Base-by-base conservation (phyloP, 768 basidiomycete genomes). In the Pisolithus sp. region DNA sequence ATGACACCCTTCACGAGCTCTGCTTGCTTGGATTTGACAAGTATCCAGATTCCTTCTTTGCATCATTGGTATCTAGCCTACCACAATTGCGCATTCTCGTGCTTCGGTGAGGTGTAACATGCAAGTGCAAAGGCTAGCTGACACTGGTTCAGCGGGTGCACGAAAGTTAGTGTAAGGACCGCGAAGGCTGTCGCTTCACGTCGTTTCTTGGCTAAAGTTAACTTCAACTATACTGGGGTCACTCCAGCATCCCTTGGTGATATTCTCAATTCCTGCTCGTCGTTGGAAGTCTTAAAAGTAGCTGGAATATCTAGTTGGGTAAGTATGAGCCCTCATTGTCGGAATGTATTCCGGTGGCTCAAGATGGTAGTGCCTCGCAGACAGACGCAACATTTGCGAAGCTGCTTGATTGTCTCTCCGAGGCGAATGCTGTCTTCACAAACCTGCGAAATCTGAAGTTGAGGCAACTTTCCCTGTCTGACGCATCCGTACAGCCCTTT, bases 291-390 rank as follows among this genome's bases (percentile, higher is more conserved):
- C 1, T 61, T 87, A 39, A 87, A 87, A 59, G 63, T 83, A 5
- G 82, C 85, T 4, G 82, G 80, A 5, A 75, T 86, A 49, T 64
- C 71, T 12, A 82, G 74, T 58, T 83, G 84, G 80, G 86, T 78
- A 49, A 59, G 76, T 67, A 41, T 10, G 44, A 42, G 7, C 2
- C 23, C 30, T 15, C 24, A 15, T 20, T 24, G 2, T 28, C 28
- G 3, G 12, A n/a, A 5, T 43, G 42, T 15, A 23, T 48, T 13
- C 4, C 12, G 7, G 21, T n/a, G n/a, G 46, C 31, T 38, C 21
- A 17, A 9, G 10, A 28, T 51, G 18, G 18, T n/a, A 18, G 21
- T 46, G 24, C 43, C 9, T 49, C 28, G 4, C 53, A 86, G 85
- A 85, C 82, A 7, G 82, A 84, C 63, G 63, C 75, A 17, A 73